Evolutionary conservation across 306 rosid species (phyloP), one percentile per base, ranked within the genome.

Genomic region (Fragaria vesca): DNA sequence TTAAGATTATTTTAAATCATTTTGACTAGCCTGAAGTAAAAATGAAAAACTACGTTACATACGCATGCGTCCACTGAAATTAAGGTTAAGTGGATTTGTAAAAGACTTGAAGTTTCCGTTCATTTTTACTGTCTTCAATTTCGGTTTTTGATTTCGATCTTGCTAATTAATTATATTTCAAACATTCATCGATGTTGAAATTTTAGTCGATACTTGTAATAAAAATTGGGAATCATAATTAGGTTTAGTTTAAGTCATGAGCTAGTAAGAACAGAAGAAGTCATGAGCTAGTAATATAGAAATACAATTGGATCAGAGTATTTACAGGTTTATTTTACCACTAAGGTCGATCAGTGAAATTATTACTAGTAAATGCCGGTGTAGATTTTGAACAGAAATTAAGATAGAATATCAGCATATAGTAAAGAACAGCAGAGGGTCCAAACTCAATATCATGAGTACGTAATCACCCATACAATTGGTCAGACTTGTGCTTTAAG

Each of bases 401-500:
- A 28, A 26, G 38, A 61, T 26, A 24, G 2, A 58, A 9, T 4
- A 24, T 61, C 66, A 61, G 38, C 20, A 30, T 62, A 61, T 26
- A 12, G 68, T 60, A 30, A 32, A 6, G 42, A 62, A 28, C 42
- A 62, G 4, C 42, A 60, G 65, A 58, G 34, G 68, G 16, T 63
- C 21, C 21, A 65, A 65, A 65, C 69, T 65, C 24, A 24, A 15
- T 34, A 18, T 36, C 46, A 18, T 36, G 24, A 65, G 46, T 16
- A 17, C 26, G 24, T 74, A 42, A 58, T 74, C 43, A 45, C 55
- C 43, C 70, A 51, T 30, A 65, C 69, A 65, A 30, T 65, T 65
- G 69, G 46, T 65, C 46, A 65, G 70, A 66, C 47, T 18, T 36
- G n/a, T 66, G 70, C 36, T 66, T 66, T 36, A 62, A 46, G 71